Base-by-base conservation (phyloP, 129 eudicot genomes). In the Glebionis coronaria region DNA sequence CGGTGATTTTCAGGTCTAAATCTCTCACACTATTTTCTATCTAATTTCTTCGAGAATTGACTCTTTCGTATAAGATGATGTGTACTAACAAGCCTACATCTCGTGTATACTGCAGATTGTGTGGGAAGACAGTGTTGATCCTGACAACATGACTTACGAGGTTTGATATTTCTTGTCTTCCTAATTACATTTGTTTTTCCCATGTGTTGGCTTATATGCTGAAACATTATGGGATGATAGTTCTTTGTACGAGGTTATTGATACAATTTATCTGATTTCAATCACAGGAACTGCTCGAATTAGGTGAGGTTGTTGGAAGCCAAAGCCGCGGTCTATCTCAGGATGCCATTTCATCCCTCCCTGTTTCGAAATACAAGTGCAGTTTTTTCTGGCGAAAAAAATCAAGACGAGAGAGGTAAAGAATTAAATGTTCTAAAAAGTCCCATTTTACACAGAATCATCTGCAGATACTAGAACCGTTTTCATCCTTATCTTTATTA, bases 241-340 rank as follows among this genome's bases (percentile, higher is more conserved):
- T 51, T 21, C 18, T 35, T 2, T 56, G 40, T 56, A 47, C 65
- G 31, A 14, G 25, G 51, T 55, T 65, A n/a, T 60, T 61, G 56
- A 55, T 61, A 71, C 40, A 65, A 42, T 12, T 63, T 45, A 57
- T 54, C 58, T 12, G 10, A 45, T 77, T 25, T 56, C 10, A 42
- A 61, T 44, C 68, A 58, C 87, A 91, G 97, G 98, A 92, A 78
- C 73, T 92, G 51, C 88, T 92, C 12, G 98, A 92, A 65, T 74
- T 92, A 71, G 98, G 98, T 13, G 98, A 92, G 74, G 81, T 85
- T 70, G 98, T 92, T 74, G 98, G 98, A 73, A 88, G 91, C 76
- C 96, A 92, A 79, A 92, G 85, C 69, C 89, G 96, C 25, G 98
- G 98, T 66, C 91, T 92, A 51, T 74, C 92, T 12, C 89, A 78